Evolutionary conservation across 1,139 yeast species (phyloP).

Genomic region (Magnusiomyces fungicola): DNA sequence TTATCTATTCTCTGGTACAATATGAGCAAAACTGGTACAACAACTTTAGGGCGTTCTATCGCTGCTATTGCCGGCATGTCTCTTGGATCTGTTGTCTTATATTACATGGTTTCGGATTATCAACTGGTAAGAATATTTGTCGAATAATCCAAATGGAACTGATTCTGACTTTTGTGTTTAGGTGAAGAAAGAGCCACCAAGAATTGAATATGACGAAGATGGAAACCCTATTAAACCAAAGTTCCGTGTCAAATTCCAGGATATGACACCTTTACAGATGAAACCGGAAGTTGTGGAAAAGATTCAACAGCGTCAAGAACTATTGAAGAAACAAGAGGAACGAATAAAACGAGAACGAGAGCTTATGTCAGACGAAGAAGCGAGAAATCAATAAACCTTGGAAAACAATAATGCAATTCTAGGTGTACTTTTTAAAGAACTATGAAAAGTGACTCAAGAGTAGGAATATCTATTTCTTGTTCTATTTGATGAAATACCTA

Average conservation of each 20-base stretch:
- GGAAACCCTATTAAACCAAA: constrained; percentile 24
- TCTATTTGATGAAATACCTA: too few species aligned
- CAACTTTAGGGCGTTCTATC: constrained; percentile 13
- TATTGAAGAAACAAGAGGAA: constrained; percentile 8
- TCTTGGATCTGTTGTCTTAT: constrained; percentile 9
- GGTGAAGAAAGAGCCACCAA: constrained; percentile 17
- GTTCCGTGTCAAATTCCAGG: constrained; percentile 32
- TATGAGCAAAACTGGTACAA: constrained; percentile 6
- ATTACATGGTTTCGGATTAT: constrained; percentile 14
- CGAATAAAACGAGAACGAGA: constrained; percentile 12
- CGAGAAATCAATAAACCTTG: too few species aligned
- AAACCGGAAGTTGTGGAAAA: constrained; percentile 30
- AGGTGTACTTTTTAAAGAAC: too few species aligned
- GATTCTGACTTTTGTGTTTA: background rate
- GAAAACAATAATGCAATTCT: too few species aligned
- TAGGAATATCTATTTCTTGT: too few species aligned
- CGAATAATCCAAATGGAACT: background rate
- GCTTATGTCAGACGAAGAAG: constrained; percentile 4
- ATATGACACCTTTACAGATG: constrained; percentile 32
- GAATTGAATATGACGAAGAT: constrained; percentile 21
- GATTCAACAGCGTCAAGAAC: constrained; percentile 9
- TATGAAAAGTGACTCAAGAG: too few species aligned
- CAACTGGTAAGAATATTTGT: constrained; percentile 12
- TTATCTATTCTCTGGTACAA: too few species aligned
- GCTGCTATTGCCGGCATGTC: constrained; percentile 12